Evolutionary conservation across 2,329 filamentous ascomycete species (phyloP), one percentile per base, ranked within the genome.

Genomic region (Cryphonectria carpinicola): DNA sequence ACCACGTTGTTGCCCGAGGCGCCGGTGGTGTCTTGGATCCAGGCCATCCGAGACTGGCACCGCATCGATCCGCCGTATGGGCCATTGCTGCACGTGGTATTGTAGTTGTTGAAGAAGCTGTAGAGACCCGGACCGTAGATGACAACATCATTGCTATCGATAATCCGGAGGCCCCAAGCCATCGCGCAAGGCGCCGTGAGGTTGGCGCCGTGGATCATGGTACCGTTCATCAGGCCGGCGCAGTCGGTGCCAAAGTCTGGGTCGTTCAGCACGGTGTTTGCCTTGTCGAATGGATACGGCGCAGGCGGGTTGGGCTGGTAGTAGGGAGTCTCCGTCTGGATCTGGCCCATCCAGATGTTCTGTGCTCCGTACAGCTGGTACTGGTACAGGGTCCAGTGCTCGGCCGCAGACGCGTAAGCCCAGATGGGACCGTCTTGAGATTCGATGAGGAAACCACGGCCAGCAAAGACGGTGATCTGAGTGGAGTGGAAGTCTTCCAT

Each of bases 291-390:
- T 0, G 89, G 90, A 10, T 81, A 81, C 0, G 85, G 84, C 0
- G 90, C 88, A 25, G 81, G 80, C 0, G 91, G 90, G 76, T 86
- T 88, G 35, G 90, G 88, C 78, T 93, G 91, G 80, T 88, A 92
- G 80, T 93, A 93, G 0, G 91, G 87, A 5, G 90, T 90, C 79
- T 93, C 91, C 65, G 90, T 90, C 77, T 93, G 91, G 64, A 90
- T 86, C 75, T 89, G 85, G 25, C 88, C 89, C 76, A 89, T 86
- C 78, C 87, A 90, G 68, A 92, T 80, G 75, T 92, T 86, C 62
- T 84, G 82, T 5, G 90, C 89, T 65, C 84, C 82, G 74, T 83
- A 80, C 66, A 93, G 81, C 75, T 92, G 88, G 78, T 93, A 93
- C 78, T 93, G 89, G 77, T 91, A 92, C n/a, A 92, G 80, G 1